Evolutionary conservation across 139 green algal species (phyloP).

Genomic region (Desmodesmus armatus): DNA sequence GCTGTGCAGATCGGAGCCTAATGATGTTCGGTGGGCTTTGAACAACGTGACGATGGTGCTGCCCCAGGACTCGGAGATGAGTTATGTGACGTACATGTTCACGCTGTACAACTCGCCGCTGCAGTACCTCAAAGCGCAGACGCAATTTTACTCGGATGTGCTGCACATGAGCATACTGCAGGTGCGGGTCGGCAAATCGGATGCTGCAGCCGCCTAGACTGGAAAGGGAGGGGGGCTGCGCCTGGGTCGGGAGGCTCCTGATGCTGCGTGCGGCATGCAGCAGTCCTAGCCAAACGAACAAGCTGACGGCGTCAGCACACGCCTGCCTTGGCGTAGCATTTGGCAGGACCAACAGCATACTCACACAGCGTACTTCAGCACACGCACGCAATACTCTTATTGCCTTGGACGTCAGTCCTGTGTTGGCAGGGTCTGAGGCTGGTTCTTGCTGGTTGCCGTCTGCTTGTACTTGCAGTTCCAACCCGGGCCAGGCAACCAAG

Average conservation of each 20-base stretch:
- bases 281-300: too few species aligned
- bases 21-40: conserved; percentile 25
- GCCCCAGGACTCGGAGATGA: conserved; percentile 31
- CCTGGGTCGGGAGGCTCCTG: too few species aligned
- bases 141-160: conserved; percentile 35
- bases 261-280: neutral
- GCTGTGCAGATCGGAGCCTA: conserved; percentile 18
- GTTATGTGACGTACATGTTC: conserved; percentile 45
- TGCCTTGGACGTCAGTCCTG: too few species aligned
- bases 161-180: conserved; percentile 30
- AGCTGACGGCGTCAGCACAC: too few species aligned
- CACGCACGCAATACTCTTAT: too few species aligned
- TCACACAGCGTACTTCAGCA: too few species aligned
- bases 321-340: too few species aligned
- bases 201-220: neutral
- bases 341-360: too few species aligned
- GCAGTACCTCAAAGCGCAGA: conserved; percentile 33
- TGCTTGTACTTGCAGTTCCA: conserved; percentile 33
- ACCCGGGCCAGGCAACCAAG: conserved; percentile 19
- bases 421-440: too few species aligned
- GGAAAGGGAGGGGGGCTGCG: too few species aligned
- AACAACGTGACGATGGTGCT: conserved; percentile 36
- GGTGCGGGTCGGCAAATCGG: neutral
- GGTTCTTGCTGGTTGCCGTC: too few species aligned
- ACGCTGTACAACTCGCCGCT: conserved; percentile 29